A percentile compares a stretch with the other conserved stretches of the same genome.
Conservation (phyloP, 352 stramenopile species). For the Globisporangium nodosum region DNA sequence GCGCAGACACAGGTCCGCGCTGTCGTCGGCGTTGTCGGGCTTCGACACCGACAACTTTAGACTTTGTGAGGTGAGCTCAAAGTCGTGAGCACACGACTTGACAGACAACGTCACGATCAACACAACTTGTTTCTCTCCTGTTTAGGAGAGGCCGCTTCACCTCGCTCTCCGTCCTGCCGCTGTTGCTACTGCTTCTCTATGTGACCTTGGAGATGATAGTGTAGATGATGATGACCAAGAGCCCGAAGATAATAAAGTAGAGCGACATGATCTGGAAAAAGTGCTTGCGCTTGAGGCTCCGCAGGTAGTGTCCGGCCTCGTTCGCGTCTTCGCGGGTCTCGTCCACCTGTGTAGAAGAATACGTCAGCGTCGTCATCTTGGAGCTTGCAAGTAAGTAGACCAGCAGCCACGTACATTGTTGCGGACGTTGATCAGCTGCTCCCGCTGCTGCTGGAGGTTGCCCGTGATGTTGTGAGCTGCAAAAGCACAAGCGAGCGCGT, state of each 20-base stretch:
- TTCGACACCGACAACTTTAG: too few relatives aligned
- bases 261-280: constrained; percentile 66
- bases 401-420: constrained; percentile 46
- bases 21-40: not conserved
- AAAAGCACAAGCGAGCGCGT: not conserved
- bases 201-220: constrained; percentile 60
- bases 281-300: constrained; percentile 81
- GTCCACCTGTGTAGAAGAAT: constrained; percentile 34
- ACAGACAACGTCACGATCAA: too few relatives aligned
- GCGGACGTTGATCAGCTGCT: constrained; percentile 72
- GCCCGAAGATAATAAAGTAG: constrained; percentile 75
- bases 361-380: not conserved
- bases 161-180: too few relatives aligned
- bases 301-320: constrained; percentile 61
- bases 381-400: not conserved
- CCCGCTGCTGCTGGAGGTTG: constrained; percentile 60
- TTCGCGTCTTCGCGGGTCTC: constrained; percentile 64
- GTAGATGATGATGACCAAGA: constrained; percentile 70
- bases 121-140: too few relatives aligned
- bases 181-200: constrained; percentile 8
- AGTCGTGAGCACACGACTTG: too few relatives aligned
- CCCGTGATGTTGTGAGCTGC: constrained; percentile 61
- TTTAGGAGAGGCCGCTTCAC: too few relatives aligned
- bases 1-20: too few relatives aligned
- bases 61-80: too few relatives aligned